A percentile compares a stretch with the other conserved stretches of the same genome.
These are phyloP conservation scores for Maudiozyma serrabonitensis DNA, from an alignment of 805 yeast species.

Conservation along the genomic window DNA sequence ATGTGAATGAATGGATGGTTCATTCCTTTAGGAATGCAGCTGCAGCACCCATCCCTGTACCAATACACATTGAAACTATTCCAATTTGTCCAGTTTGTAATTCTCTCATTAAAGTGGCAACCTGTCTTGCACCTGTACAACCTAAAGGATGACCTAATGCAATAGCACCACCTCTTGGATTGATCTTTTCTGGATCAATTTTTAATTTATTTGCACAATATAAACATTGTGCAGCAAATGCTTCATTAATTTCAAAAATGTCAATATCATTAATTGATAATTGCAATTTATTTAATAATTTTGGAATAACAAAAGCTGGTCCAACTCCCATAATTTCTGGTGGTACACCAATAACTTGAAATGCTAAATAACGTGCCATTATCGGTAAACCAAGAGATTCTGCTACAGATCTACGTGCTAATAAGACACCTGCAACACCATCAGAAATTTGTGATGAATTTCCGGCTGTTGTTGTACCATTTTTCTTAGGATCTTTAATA, in stretches of 20 bases:
- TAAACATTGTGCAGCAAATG: conserved; percentile 91
- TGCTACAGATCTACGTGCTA: conserved; percentile 81
- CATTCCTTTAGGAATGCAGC: conserved; percentile 74
- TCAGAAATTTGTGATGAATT: conserved; percentile 94
- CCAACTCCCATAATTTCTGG: conserved; percentile 98
- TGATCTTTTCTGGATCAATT: conserved; percentile 62
- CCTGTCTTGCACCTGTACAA: conserved; percentile 86
- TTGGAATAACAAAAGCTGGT: conserved; percentile 92
- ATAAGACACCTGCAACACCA: conserved; percentile 86
- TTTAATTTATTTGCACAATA: conserved; percentile 59
- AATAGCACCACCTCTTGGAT: conserved; percentile 94
- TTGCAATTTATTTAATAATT: conserved; percentile 53
- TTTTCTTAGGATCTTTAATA: conserved; percentile 37
- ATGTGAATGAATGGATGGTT: not conserved
- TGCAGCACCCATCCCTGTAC: conserved; percentile 99
- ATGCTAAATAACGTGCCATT: conserved; percentile 70
- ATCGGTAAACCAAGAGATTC: conserved; percentile 61
- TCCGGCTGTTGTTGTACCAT: conserved; percentile 87
- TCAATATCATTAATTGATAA: conserved; percentile 56
- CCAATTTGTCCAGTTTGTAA: conserved; percentile 75
- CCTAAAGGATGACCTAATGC: conserved; percentile 94
- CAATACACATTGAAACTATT: conserved; percentile 92
- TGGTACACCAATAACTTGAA: conserved; percentile 84
- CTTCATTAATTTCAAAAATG: conserved; percentile 87
- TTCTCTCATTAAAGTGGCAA: conserved; percentile 79